Base-by-base conservation (phyloP, 2,329 filamentous ascomycete genomes). In the Ceratocystis smalleyi region DNA sequence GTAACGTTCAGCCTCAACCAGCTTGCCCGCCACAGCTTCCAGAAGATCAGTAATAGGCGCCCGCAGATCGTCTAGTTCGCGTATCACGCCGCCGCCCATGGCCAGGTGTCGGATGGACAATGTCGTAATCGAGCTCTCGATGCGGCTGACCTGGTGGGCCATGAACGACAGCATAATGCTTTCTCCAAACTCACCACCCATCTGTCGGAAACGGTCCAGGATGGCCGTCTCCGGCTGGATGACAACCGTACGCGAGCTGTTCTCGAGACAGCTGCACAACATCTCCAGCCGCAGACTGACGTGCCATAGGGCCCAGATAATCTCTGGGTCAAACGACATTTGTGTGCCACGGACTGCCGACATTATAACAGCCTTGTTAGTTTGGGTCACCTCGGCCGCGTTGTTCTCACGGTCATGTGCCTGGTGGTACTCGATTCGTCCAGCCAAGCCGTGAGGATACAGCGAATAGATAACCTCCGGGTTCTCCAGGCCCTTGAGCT, bases 401-500 rank as follows among this genome's bases (percentile, higher is more conserved):
- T 22, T 35, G 27, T 22, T 40, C 27, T 59, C 64, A 1, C 49
- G 55, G 19, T 54, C 68, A 74, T 73, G 40, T 73, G 72, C 30
- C 73, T 73, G 68, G 69, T 91, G 88, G 45, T 86, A 81, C 15
- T 87, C 82, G 66, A 91, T 85, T 67, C 94, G 87, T 47, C 89
- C 90, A 12, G 88, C 84, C 40, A 99, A 82, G 0, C 87, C 83
- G 73, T 96, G 91, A 1, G 94, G 92, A 73, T 96, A 99, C 73
- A 99, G 88, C 66, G 95, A 85, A 75, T 96, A 97, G 69, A 99
- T 87, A 67, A 91, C 87, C 73, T 99, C 94, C 0, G 94, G 92
- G 72, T 99, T 99, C 75, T 99, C 94, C 12, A 99, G 84, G 35
- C 94, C 94, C 76, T 99, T 99, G 65, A 99, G 80, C 72, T 96